Evolutionary conservation across 2,329 filamentous ascomycete genomes (phyloP), one percentile per base, ranked within the genome.

Genomic region (Colletotrichum tamarilloi): DNA sequence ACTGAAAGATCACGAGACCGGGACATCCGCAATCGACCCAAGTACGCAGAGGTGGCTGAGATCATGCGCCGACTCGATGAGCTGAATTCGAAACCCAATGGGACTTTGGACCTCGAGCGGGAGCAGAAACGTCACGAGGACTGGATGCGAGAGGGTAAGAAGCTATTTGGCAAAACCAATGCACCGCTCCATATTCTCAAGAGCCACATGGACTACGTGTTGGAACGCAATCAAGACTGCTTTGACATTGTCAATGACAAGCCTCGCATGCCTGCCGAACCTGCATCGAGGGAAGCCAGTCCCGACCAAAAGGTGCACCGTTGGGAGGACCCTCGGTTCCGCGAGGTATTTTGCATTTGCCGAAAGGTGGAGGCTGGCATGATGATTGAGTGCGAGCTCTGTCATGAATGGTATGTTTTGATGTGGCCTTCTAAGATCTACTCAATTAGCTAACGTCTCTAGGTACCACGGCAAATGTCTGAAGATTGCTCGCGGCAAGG

Each of bases 301-400:
- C 88, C 89, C 1, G 85, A 86, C 42, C 88, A 86, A 8, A 87
- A 87, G 58, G 80, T 83, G 65, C 87, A 81, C 73, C 89, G 84
- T 76, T 92, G 85, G 88, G 87, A 92, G 77, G 88, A 93, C 78
- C 89, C 86, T 80, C 91, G 85, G 38, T 88, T 88, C 68, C 84
- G 90, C 46, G 95, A 98, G 80, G 96, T 98, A 0, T 99, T 98
- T 82, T 99, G 97, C 82, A 98, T 99, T 77, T 99, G 97, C 84
- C 92, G 97, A 73, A 94, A 92, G 75, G 91, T 95, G 7, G 97
- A 99, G 83, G 95, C 96, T 49, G 97, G 97, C 64, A 97, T 98
- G 93, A 99, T 99, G 97, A 98, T 99, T 78, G 97, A 99, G 83
- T 99, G 97, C 81, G 97, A 98, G 81, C 88, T 98, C 52, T 99